These are phyloP conservation scores for Lathyrus aphaca DNA, from an alignment of 306 rosid species.

Conservation along the genomic window DNA sequence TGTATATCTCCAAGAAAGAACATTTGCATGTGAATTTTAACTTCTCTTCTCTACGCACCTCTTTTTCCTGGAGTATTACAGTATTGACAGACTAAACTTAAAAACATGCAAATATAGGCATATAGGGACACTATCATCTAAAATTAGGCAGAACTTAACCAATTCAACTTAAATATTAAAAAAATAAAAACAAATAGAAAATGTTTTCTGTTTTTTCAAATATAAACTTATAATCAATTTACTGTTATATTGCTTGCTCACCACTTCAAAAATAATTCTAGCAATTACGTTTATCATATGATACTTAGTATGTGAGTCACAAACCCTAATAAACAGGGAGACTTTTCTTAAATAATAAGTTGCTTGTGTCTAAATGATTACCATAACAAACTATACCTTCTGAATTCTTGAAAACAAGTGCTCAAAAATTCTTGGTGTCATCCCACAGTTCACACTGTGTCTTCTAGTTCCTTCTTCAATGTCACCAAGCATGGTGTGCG, in stretches of 20 bases:
- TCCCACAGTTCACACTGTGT: constrained; percentile 96
- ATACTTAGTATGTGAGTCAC: constrained; percentile 1
- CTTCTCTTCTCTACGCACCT: constrained; percentile 83
- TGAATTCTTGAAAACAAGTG: constrained; percentile 89
- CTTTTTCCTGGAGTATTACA: constrained; percentile 74
- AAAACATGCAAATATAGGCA: constrained; percentile 27
- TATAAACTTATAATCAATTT: neutral
- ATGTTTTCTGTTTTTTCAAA: neutral
- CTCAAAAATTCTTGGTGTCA: constrained; percentile 98
- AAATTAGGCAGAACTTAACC: neutral
- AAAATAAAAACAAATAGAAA: neutral
- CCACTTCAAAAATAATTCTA: neutral
- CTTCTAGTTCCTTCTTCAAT: constrained; percentile 96
- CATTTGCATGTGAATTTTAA: constrained; percentile 83
- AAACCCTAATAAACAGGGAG: constrained; percentile 4
- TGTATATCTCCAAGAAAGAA: constrained; percentile 95
- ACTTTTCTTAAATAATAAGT: neutral
- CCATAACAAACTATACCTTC: constrained; percentile 58
- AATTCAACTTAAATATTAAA: neutral
- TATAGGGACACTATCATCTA: neutral
- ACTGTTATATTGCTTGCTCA: constrained; percentile 6
- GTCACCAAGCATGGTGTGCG: constrained; percentile 99
- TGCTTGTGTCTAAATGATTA: constrained; percentile 5
- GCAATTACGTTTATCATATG: neutral
- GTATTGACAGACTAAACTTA: constrained; percentile 22